Evolutionary conservation across 108 stramenopile species (phyloP), one percentile per base, ranked within the genome.

Genomic region (Schizochytrium sp.): DNA sequence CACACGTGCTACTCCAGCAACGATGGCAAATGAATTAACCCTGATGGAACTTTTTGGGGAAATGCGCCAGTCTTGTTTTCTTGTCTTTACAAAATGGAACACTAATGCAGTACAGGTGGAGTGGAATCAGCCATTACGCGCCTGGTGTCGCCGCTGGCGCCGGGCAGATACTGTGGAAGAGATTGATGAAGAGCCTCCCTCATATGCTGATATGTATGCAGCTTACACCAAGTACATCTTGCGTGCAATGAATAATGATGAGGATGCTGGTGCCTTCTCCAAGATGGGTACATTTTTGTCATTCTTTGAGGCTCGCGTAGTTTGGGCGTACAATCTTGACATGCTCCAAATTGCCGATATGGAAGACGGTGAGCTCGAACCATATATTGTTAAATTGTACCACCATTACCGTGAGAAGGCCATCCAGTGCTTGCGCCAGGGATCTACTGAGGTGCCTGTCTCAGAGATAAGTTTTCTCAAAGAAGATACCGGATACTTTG

Each of bases 211-310:
- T 40, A 83, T 83, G 76, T 83, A 83, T 28, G 50, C 53, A 5
- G 76, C 76, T 38, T 83, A 83, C 53, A 55, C 50, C 28, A n/a
- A 40, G 12, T 83, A 83, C 53, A 83, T 83, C 55, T n/a, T 83
- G 5, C 28, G 40, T n/a, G 76, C 76, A 47, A 83, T 83, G 76
- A 83, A 83, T 28, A 83, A 83, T 28, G 53, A 83, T 2, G 76
- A 83, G 53, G 76, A 83, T 28, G 76, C 76, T 10, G 76, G 76
- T 8, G 76, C 76, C 8, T 83, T 83, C 40, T 83, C 76, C 45
- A 83, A 83, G 28, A 83, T 83, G 76, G 76, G 76, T 2, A 83
- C 76, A 5, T 83, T 83, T 83, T 53, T 83, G 45, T 83, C 76
- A n/a, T 83, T 83, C 55, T 83, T 83, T 53, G 76, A 83, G 76